These are phyloP conservation scores for Coffea humblotiana DNA, from an alignment of 305 asterid genomes.

Conservation along the genomic window DNA sequence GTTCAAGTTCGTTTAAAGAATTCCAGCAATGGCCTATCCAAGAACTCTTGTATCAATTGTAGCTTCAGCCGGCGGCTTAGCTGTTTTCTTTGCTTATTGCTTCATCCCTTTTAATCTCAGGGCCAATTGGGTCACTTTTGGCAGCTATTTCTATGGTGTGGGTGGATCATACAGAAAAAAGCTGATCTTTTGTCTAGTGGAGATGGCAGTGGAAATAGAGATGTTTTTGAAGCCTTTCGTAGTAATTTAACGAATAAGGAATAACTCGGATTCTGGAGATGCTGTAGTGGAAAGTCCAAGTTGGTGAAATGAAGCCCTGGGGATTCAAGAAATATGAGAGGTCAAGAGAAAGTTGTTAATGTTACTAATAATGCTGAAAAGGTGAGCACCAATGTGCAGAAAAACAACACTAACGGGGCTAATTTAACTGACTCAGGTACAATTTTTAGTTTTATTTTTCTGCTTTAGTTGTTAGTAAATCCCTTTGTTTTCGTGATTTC, in stretches of 20 bases:
- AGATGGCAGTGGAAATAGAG: neutral
- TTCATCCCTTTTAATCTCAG: constrained; percentile 22
- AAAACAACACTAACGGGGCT: constrained; percentile 7
- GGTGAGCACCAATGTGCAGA: neutral
- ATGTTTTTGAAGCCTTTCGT: neutral
- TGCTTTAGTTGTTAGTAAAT: neutral
- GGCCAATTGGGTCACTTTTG: constrained; percentile 22
- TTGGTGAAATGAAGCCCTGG: neutral
- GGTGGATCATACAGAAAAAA: constrained; percentile 7
- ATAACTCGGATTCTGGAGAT: neutral
- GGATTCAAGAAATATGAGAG: neutral
- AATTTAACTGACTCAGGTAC: constrained; percentile 13
- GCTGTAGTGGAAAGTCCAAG: neutral
- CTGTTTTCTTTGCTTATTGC: constrained; percentile 24
- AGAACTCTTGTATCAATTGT: constrained; percentile 18
- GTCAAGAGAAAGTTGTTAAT: neutral
- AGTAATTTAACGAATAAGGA: neutral
- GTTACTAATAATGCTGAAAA: neutral
- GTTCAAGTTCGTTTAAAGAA: constrained; percentile 19
- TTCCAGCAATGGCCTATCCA: constrained; percentile 16
- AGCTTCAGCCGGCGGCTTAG: constrained; percentile 23
- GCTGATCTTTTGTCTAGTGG: neutral
- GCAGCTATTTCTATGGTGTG: constrained; percentile 14
- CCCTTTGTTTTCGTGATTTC: too few relatives aligned
- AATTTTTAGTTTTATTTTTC: neutral